Percentiles rank a stretch among this genome's conserved stretches.
Evolutionary conservation across 2,329 filamentous ascomycete genomes (phyloP).

Genomic region (Penicillium crustosum): DNA sequence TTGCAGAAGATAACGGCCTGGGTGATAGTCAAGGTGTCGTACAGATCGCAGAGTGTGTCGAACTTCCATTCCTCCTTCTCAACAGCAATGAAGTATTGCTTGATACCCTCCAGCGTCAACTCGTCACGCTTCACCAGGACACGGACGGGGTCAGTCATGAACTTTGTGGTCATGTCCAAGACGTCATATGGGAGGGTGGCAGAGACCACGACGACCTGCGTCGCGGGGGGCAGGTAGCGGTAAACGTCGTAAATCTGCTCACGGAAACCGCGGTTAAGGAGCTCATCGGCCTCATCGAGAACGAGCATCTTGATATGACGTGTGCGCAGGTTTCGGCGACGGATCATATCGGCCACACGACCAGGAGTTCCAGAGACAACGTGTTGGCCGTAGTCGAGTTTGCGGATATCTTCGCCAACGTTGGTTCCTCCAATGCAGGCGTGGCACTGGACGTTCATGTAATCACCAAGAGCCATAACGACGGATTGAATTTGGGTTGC

Average conservation of each 20-base stretch:
- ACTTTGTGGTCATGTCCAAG: conserved; percentile 98
- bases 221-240: conserved; percentile 95
- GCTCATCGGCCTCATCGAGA: conserved; percentile 98
- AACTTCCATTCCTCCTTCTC: conserved; percentile 99
- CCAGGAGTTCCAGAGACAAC: conserved; percentile 97
- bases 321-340: conserved; percentile 94
- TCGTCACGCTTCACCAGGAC: conserved; percentile 99
- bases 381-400: conserved; percentile 91
- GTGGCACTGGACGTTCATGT: conserved; percentile 99
- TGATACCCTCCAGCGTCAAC: conserved; percentile 99
- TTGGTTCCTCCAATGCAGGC: conserved; percentile 98
- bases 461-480: conserved; percentile 96
- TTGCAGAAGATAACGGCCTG: conserved; percentile 99
- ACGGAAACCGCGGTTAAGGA: conserved; percentile 97
- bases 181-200: conserved; percentile 99
- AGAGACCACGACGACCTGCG: conserved; percentile 96
- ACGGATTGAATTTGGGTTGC: conserved; percentile 99
- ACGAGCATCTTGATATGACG: conserved; percentile 99
- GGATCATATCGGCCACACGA: conserved; percentile 99
- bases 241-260: conserved; percentile 99
- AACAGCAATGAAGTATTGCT: conserved; percentile 99
- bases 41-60: conserved; percentile 96
- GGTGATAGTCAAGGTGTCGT: conserved; percentile 99
- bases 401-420: conserved; percentile 98
- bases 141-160: conserved; percentile 99